Evolutionary conservation across 257 asterid species (phyloP), one percentile per base, ranked within the genome.

Genomic region (Solanum chiquidenum): DNA sequence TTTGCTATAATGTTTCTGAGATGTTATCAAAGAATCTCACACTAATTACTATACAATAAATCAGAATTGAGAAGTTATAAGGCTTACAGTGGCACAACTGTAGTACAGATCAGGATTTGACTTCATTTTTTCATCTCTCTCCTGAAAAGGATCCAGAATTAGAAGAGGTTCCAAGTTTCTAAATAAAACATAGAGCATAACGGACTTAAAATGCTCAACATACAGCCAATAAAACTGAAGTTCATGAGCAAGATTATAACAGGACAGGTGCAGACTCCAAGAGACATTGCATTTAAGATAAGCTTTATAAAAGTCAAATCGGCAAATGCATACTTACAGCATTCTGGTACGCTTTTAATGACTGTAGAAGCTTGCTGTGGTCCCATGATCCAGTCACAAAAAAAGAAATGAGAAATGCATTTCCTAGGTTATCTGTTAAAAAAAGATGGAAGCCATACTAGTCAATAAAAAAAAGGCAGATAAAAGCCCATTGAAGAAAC

Each of bases 291-390:
- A 23, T 49, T 82, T 49, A 82, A 31, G 29, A 49, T 20, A 82
- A 46, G 40, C 68, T 80, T 27, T 80, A 46, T 9, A 46, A 27
- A 80, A 82, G 29, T 82, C 69, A 4, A 82, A 82, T 31, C 13
- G 29, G 37, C 29, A 71, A 86, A 60, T 72, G 87, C 84, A 85
- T 86, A 93, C 98, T 73, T 89, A 97, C 99, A 91, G 98, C 99
- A 90, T 95, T 98, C 90, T 97, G 98, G 93, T 97, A 97, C 9
- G 99, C 96, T 93, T 95, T 97, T 89, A 97, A 87, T 34, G 98
- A 93, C 87, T 94, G 98, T 88, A 89, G 90, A 87, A 97, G 96
- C 92, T 92, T 93, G 86, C 89, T 90, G 88, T 93, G 95, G 89
- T 97, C 98, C 99, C 98, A 93, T 18, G 97, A 93, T 91, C 98